Conservation (phyloP, 306 rosid genomes). For the Lupinus albus region DNA sequence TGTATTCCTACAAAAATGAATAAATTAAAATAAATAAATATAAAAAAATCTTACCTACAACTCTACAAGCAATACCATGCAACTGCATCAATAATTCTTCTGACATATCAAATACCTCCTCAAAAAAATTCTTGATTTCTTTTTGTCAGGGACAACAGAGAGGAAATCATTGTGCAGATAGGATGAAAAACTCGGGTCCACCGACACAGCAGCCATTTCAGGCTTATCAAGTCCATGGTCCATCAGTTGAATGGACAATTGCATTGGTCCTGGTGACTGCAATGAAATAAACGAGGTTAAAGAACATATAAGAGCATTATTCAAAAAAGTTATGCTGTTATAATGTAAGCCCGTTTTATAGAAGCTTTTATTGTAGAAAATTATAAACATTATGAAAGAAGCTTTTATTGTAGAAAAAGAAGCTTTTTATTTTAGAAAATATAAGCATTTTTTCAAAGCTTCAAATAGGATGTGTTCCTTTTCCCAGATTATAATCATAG, state of each 20-base stretch:
- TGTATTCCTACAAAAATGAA: slow-evolving; percentile 66
- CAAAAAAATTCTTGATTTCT: slow-evolving; percentile 78
- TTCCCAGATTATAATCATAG: too few species aligned
- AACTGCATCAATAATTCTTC: slow-evolving; percentile 27
- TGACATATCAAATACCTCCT: slow-evolving; percentile 60
- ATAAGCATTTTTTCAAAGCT: too few species aligned
- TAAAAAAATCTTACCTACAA: slow-evolving; percentile 26
- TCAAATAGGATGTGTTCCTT: too few species aligned
- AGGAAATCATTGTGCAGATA: slow-evolving; percentile 83
- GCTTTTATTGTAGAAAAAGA: too few species aligned
- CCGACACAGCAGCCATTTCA: slow-evolving; percentile 88
- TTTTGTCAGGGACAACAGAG: slow-evolving; percentile 72
- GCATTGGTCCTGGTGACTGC: slow-evolving; percentile 72
- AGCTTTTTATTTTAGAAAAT: too few species aligned
- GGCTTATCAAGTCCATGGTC: slow-evolving; percentile 91
- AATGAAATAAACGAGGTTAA: slow-evolving; percentile 17
- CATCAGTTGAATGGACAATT: slow-evolving; percentile 86
- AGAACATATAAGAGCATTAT: slow-evolving; percentile 10
- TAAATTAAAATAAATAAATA: slow-evolving; percentile 34
- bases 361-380: too few species aligned
- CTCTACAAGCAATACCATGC: slow-evolving; percentile 25
- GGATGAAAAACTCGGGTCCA: slow-evolving; percentile 90
- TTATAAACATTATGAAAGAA: too few species aligned
- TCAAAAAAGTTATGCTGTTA: too few species aligned
- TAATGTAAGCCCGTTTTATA: too few species aligned